Evolutionary conservation across 768 basidiomycete species (phyloP), one percentile per base, ranked within the genome.

Genomic region (Imleria badia): DNA sequence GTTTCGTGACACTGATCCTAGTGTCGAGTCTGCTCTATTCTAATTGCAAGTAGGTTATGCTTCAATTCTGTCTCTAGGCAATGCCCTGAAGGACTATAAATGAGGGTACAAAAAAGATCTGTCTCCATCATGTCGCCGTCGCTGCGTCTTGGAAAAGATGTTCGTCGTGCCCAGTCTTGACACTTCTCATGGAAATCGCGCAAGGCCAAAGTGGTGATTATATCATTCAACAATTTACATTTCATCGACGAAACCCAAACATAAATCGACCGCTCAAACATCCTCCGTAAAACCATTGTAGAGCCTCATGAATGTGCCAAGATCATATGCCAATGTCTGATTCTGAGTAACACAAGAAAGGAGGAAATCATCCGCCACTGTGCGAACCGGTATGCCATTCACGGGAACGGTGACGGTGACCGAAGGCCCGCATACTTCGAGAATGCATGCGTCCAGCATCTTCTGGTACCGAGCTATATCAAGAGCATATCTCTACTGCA

Each of bases 391-490:
- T 42, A 43, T 29, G 20, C 53, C 56, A 26, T 43, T 44, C 45
- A 36, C 29, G 14, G 52, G 61, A 30, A 53, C 48, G 14, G 43
- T 38, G 47, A 34, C 36, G 34, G 44, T 23, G 19, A 36, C 35
- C 20, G 36, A 38, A 35, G 60, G 20, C 30, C 49, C 52, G 11
- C 48, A 52, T 9, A 51, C 47, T 39, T 63, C 58, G 10, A 45
- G 51, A 51, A 65, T 48, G 45, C 52, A 55, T 34, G 50, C 7
- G 30, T 64, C 62, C 42, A 66, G 33, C 65, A 66, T 67, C 53
- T 59, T 61, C 9, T 54, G 56, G 53, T 66, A 66, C 11, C 65
- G 59, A 46, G 54, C 65, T 66, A 40, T 23, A 49, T n/a, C 29
- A 22, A 33, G 45, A 35, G 12, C 1, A 41, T 6, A 20, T 55